Evolutionary conservation across 345 rosid species (phyloP).

Genomic region (Brassica incana): DNA sequence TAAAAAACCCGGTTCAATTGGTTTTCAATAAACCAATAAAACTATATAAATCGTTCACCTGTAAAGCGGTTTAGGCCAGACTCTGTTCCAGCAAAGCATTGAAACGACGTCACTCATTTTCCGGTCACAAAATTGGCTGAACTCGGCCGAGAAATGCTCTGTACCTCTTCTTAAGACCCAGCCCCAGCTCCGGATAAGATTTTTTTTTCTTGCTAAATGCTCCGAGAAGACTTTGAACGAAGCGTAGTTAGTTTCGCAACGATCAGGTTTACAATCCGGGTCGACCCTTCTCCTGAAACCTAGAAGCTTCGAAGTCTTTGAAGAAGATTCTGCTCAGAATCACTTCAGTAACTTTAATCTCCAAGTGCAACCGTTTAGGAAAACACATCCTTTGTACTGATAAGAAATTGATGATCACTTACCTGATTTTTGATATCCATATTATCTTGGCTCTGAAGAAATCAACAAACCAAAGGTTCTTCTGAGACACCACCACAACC

Average conservation of each 20-base stretch:
- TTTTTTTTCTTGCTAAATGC: no score
- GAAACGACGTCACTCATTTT: constrained; percentile 89
- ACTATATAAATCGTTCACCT: constrained; percentile 37
- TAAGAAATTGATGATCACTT: no score
- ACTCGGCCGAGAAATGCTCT: constrained; percentile 84
- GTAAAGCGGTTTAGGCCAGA: constrained; percentile 87
- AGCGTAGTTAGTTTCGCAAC: no score
- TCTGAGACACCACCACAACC: neutral
- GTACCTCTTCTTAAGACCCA: constrained; percentile 74
- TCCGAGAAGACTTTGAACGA: no score
- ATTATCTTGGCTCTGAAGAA: neutral
- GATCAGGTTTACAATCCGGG: constrained; percentile 58
- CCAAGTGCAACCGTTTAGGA: neutral
- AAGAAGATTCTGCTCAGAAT: constrained; percentile 68
- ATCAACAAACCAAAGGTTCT: neutral
- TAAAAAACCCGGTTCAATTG: neutral
- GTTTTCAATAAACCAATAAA: neutral
- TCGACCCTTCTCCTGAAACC: constrained; percentile 58
- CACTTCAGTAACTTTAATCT: constrained; percentile 42
- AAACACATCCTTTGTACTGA: no score
- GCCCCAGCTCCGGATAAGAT: no score
- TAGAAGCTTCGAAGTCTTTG: constrained; percentile 78
- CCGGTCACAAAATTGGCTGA: constrained; percentile 82
- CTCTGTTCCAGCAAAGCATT: constrained; percentile 76
- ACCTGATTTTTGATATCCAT: no score